These are phyloP conservation scores for Xylariaceae sp. DNA, from an alignment of 2,329 filamentous ascomycete species.

Conservation along the genomic window DNA sequence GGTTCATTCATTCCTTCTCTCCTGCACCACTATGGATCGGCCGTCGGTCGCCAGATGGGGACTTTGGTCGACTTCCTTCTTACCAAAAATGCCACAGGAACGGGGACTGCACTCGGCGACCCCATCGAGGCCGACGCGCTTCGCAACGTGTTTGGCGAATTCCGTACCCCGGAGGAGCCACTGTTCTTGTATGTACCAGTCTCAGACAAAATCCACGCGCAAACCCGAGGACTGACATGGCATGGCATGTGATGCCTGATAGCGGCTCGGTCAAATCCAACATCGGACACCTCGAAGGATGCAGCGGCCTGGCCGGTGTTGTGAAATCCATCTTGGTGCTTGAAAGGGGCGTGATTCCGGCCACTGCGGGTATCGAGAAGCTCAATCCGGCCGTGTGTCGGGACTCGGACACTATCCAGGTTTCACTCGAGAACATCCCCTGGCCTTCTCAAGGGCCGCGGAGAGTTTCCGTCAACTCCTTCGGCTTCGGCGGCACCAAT, in stretches of 20 bases:
- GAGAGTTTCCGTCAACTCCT: background rate
- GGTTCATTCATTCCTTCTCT: constrained; percentile 14
- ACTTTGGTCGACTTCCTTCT: constrained; percentile 15
- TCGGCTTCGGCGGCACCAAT: background rate
- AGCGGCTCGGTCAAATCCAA: constrained; percentile 11
- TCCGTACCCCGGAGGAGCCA: too few relatives aligned
- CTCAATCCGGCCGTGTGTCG: constrained; percentile 8
- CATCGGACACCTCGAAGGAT: constrained; percentile 13
- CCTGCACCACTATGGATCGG: constrained; percentile 14
- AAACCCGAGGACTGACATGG: too few relatives aligned
- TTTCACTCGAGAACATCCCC: background rate
- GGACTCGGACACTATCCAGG: too few relatives aligned
- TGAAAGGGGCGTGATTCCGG: constrained; percentile 2
- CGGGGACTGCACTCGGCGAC: constrained; percentile 22
- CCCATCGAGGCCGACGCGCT: constrained; percentile 11
- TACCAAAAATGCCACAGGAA: constrained; percentile 22
- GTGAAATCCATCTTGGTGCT: constrained; percentile 7
- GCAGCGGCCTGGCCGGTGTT: constrained; percentile 13
- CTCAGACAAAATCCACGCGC: too few relatives aligned
- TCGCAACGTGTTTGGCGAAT: background rate
- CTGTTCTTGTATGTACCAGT: too few relatives aligned
- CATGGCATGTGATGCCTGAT: background rate
- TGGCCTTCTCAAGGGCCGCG: background rate
- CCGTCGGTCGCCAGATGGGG: constrained; percentile 15
- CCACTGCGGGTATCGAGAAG: constrained; percentile 6